A percentile compares a stretch with the other conserved stretches of the same genome.
These are phyloP conservation scores for Candida buenavistaensis DNA, from an alignment of 1,139 yeast genomes.

Conservation along the genomic window DNA sequence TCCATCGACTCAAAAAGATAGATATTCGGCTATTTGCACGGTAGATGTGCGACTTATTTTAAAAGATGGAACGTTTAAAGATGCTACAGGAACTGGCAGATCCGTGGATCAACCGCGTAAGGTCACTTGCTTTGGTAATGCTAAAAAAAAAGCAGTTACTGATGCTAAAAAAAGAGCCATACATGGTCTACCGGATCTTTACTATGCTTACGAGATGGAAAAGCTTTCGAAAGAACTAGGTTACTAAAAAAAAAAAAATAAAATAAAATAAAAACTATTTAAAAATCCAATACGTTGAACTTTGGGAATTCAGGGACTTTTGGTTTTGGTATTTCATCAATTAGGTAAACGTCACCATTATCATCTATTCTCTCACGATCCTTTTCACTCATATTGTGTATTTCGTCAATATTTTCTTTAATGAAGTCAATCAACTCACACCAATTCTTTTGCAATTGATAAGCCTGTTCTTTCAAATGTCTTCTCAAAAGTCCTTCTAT, in stretches of 20 bases:
- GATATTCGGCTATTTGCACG: constrained; percentile 22
- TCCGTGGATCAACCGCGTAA: constrained; percentile 35
- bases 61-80: constrained; percentile 48
- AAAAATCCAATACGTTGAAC: constrained; percentile 57
- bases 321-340: constrained; percentile 74
- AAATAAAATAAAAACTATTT: constrained; percentile 8
- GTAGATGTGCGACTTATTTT: constrained; percentile 41
- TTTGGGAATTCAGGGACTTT: constrained; percentile 58
- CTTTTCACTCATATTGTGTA: constrained; percentile 75
- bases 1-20: constrained; percentile 10
- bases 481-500: constrained; percentile 79
- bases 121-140: constrained; percentile 38
- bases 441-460: constrained; percentile 73
- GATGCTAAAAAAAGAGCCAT: constrained; percentile 47
- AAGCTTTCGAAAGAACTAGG: constrained; percentile 1
- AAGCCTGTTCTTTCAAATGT: constrained; percentile 74
- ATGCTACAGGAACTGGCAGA: constrained; percentile 42
- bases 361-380: constrained; percentile 90
- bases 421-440: constrained; percentile 56
- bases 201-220: constrained; percentile 19
- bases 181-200: constrained; percentile 26
- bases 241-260: neutral
- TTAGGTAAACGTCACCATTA: constrained; percentile 75
- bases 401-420: constrained; percentile 63
- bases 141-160: constrained; percentile 55